A percentile compares a stretch with the other conserved stretches of the same genome.
Conservation (phyloP, 495 filamentous ascomycete genomes). For the Aspergillus bridgeri region DNA sequence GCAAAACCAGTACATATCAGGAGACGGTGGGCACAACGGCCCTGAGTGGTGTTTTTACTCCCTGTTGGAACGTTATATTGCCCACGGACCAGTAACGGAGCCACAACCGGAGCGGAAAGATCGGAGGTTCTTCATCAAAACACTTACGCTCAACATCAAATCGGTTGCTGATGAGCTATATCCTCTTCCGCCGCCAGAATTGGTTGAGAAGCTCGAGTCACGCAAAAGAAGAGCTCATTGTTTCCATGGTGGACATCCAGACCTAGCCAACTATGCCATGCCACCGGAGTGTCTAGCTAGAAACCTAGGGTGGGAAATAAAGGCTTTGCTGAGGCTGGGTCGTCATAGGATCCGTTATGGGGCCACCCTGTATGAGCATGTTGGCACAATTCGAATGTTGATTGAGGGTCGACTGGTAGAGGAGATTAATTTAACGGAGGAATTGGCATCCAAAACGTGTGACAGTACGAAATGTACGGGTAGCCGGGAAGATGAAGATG, state of each 20-base stretch:
- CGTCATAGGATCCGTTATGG: background rate
- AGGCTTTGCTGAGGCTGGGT: background rate
- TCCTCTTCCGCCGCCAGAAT: too few relatives aligned
- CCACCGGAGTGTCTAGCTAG: background rate
- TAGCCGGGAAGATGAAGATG: too few relatives aligned
- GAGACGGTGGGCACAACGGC: background rate
- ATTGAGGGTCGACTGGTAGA: background rate
- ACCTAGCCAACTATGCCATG: background rate
- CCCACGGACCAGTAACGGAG: background rate
- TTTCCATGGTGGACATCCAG: too few relatives aligned
- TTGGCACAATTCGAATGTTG: background rate
- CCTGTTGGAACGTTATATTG: background rate
- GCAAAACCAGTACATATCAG: background rate
- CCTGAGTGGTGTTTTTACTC: background rate
- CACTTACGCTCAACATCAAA: background rate
- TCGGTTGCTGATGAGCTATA: background rate
- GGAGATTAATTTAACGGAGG: background rate
- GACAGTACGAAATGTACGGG: too few relatives aligned
- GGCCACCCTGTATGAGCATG: background rate
- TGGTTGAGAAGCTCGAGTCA: too few relatives aligned
- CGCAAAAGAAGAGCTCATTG: too few relatives aligned
- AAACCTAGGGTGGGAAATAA: background rate
- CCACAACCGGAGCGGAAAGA: background rate
- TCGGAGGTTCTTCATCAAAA: background rate
- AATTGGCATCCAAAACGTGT: too few relatives aligned